Conservation (phyloP, 2,329 filamentous ascomycete species). For the Ophidiomyces ophidiicola region DNA sequence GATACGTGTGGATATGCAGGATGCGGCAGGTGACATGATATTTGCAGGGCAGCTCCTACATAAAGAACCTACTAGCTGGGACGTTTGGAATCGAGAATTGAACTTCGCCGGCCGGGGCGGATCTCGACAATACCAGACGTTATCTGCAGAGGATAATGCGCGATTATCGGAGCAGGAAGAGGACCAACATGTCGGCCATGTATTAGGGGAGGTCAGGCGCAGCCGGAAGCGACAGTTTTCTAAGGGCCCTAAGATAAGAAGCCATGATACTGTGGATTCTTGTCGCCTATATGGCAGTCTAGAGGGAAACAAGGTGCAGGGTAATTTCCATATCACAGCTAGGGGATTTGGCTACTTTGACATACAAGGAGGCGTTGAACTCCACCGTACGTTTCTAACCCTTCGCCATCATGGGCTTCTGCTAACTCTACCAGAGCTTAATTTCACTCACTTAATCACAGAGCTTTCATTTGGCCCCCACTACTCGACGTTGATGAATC, state of each 20-base stretch:
- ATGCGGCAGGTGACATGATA: constrained; percentile 84
- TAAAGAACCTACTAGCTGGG: constrained; percentile 68
- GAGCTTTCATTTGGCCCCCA: constrained; percentile 96
- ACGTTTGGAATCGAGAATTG: constrained; percentile 62
- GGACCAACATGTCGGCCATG: constrained; percentile 84
- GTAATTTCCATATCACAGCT: constrained; percentile 95
- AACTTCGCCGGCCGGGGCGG: constrained; percentile 47
- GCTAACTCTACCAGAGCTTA: constrained; percentile 53
- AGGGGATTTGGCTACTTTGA: constrained; percentile 89
- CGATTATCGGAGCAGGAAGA: constrained; percentile 39
- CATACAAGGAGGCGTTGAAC: constrained; percentile 66
- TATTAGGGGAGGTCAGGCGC: constrained; percentile 59
- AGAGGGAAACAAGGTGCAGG: constrained; percentile 92
- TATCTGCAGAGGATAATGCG: constrained; percentile 52
- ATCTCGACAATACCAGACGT: constrained; percentile 43
- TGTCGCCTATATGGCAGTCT: constrained; percentile 84
- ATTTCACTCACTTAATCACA: constrained; percentile 93
- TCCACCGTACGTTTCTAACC: constrained; percentile 48
- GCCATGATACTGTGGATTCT: constrained; percentile 50
- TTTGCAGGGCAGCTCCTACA: constrained; percentile 63
- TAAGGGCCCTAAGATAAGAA: constrained; percentile 59
- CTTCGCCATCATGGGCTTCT: not conserved
- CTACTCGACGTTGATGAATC: constrained; percentile 86
- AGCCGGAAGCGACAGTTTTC: constrained; percentile 53
- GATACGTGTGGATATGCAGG: constrained; percentile 93